Evolutionary conservation across 1,284 basidiomycete species (phyloP), one percentile per base, ranked within the genome.

Genomic region (Irpex sp.): DNA sequence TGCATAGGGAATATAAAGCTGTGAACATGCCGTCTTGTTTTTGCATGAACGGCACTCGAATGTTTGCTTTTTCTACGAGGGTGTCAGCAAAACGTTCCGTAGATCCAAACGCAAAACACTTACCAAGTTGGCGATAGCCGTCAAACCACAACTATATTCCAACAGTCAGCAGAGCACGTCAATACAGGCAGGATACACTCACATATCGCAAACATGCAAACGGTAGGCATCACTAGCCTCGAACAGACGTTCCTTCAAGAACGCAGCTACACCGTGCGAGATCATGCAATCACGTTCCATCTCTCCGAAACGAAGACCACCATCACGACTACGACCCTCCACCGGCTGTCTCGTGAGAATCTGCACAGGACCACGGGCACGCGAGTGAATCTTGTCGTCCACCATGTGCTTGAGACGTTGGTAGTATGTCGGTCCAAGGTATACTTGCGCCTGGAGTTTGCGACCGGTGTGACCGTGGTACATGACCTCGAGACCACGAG

Each of bases 201-300:
- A 95, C 92, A 95, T 94, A 75, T 98, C 95, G 75, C 95, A 98
- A 63, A 98, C 94, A 74, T 98, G 96, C 59, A 98, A 79, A 58
- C 95, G 87, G 78, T 96, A 97, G n/a, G 94, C 95, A 75, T 97
- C 95, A 71, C 93, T 95, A 19, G 91, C 92, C 77, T 95, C 94
- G 71, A 95, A 96, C 74, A 97, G 81, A 68, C 94, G 90, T 79
- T 97, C 95, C 77, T 97, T 97, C 76, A 99, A 78, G 88, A 99
- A 99, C 2, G 88, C 93, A 43, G 97, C 97, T 68, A 98, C 96
- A 76, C 97, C 97, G 80, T 99, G 97, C 46, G 97, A 97, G 67
- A 99, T 98, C 97, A 99, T 99, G 78, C 97, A 99, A 87, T 98
- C 96, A 76, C 94, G 93, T 76, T 99, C 97, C 97, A 99, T 99